Evolutionary conservation across 148 eudicot species (phyloP), one percentile per base, ranked within the genome.

Genomic region (Cornus florida): DNA sequence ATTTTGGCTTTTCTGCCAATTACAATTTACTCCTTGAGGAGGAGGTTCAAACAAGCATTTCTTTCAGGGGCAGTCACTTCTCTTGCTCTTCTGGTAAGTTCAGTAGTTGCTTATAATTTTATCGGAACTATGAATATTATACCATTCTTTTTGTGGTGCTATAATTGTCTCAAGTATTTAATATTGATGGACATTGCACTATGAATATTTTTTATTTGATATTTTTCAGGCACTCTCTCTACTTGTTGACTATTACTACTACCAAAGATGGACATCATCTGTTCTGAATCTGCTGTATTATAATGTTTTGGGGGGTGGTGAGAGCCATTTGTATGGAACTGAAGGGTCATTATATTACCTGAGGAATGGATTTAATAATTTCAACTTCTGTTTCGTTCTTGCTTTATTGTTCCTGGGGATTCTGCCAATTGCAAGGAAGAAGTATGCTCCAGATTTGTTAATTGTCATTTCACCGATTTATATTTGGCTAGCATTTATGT

Each of bases 271-370:
- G 98, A 96, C 99, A 74, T 93, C 99, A 13, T 96, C 99, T 74
- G 88, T 94, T 83, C 77, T 96, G 80, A 96, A 96, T 90, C 80
- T 96, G 79, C 32, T 93, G 91, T 31, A 87, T 43, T 96, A 96
- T 88, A 96, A 96, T 80, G 97, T 96, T 53, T 73, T 91, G 71
- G 95, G 99, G 69, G 99, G 99, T 81, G 99, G 98, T 88, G 98
- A 92, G 86, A 96, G 99, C 86, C 98, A 93, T 83, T 89, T 94
- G 83, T 96, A 96, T 85, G 99, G 99, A 67, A 86, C 89, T 81
- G 99, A 96, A 86, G 97, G 97, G 69, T 93, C 95, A 48, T 74
- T 87, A 69, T 96, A 76, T 89, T 96, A 94, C 82, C 78, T 96
- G 84, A 89, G 75, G 83, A 96, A 96, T 86, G 99, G 92, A 39